Base-by-base conservation (phyloP, 1,139 yeast species). In the Candida tetrigidarum region DNA sequence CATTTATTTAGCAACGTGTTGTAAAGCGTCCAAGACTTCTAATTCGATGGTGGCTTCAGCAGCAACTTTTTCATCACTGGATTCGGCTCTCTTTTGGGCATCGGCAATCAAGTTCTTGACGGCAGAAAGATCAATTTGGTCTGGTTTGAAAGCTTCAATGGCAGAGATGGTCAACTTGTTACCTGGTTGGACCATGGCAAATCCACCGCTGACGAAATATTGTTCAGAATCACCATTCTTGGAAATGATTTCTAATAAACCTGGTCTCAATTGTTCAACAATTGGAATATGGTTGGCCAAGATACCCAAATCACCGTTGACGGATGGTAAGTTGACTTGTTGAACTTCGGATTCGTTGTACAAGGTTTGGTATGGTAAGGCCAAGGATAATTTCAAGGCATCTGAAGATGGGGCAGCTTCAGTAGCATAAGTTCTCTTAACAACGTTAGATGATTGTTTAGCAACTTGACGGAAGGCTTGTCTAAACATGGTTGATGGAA, bases 231-330 rank as follows among this genome's bases (percentile, higher is more conserved):
- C 76, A 56, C 93, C 95, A 45, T 84, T 71, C 64, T 84, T 79
- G 68, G 89, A 91, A 58, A 90, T 84, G 64, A 93, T 83, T 73
- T 92, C 97, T 60, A 93, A 87, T 53, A 95, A 81, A 70, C 99
- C 99, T 60, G 99, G 97, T 67, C 86, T 84, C 68, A 93, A 84
- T 80, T 95, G 97, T 76, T 95, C 98, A 56, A 93, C 92, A 64
- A 89, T 85, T 63, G 99, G 99, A 65, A 93, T 96, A 82, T 93
- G 99, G 78, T 90, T 86, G 62, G 99, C 97, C 66, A 93, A 79
- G 57, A 93, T 83, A 88, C 99, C 99, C 72, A 93, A 83, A 67
- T 89, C 96, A 68, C 99, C 99, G 57, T 96, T 86, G 63, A 88
- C 81, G 53, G 97, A 93, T 63, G 99, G 99, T 60, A 93, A 80